Evolutionary conservation across 768 basidiomycete genomes (phyloP).

Genomic region (Mycena vulgaris): DNA sequence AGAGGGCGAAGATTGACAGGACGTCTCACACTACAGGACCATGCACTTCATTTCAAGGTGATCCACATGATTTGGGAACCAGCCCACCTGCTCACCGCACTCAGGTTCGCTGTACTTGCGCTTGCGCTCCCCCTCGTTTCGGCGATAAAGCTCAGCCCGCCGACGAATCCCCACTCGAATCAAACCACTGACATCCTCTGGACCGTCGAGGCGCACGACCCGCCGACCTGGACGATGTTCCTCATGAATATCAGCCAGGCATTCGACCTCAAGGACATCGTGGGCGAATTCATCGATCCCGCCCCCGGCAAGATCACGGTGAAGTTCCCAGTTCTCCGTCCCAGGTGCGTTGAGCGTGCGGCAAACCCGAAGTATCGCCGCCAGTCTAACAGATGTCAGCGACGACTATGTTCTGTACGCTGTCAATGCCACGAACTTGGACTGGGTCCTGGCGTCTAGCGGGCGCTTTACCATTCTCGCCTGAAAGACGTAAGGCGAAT

Average conservation of each 20-base stretch:
- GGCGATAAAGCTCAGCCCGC: conserved; percentile 29
- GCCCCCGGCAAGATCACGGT: conserved; percentile 10
- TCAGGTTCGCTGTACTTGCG: not conserved
- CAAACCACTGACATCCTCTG: conserved; percentile 32
- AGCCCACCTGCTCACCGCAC: too few relatives aligned
- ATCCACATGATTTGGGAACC: too few relatives aligned
- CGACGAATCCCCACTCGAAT: conserved; percentile 32
- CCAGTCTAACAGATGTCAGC: conserved; percentile 23
- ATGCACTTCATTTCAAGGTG: too few relatives aligned
- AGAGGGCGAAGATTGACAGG: too few relatives aligned
- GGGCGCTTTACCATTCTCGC: conserved; percentile 19
- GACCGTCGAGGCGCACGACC: conserved; percentile 28
- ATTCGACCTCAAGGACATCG: conserved; percentile 38
- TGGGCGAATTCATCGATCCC: conserved; percentile 30
- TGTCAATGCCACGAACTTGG: conserved; percentile 37
- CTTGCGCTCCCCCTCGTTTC: conserved; percentile 15
- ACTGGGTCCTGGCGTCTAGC: conserved; percentile 32
- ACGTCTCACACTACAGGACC: too few relatives aligned
- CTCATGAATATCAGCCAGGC: conserved; percentile 39
- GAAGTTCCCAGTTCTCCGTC: not conserved
- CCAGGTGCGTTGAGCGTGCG: not conserved
- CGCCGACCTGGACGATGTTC: conserved; percentile 34
- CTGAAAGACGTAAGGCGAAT: too few relatives aligned
- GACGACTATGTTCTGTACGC: conserved; percentile 40
- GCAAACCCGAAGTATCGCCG: too few relatives aligned